Conservation (phyloP, 805 yeast species). For the Teunomyces atbi region DNA sequence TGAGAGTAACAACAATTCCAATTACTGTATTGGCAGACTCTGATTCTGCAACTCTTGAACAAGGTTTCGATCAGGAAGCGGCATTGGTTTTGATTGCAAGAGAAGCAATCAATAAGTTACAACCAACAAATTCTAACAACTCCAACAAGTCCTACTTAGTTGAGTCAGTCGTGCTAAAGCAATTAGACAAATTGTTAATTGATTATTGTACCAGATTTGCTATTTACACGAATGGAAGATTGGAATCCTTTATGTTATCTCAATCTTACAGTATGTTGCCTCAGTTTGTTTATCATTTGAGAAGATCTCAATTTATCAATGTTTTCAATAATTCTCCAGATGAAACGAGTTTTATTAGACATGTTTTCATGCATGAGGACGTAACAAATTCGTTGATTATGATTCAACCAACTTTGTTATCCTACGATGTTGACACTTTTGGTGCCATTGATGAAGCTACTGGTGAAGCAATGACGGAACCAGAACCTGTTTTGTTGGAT, state of each 20-base stretch:
- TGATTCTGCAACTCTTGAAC: slow-evolving; percentile 40
- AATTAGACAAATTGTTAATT: slow-evolving; percentile 48
- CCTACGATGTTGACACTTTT: slow-evolving; percentile 49
- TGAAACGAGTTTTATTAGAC: slow-evolving; percentile 65
- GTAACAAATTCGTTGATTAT: slow-evolving; percentile 57
- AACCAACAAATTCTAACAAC: slow-evolving; percentile 14
- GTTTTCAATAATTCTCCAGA: slow-evolving; percentile 72
- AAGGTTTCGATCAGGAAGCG: slow-evolving; percentile 66
- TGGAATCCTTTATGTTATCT: slow-evolving; percentile 50
- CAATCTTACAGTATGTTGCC: slow-evolving; percentile 55
- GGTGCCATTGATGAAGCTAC: slow-evolving; percentile 32
- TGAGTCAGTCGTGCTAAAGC: slow-evolving; percentile 39
- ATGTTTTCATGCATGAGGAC: slow-evolving; percentile 61
- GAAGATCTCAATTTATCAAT: slow-evolving; percentile 64
- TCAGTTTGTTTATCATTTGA: slow-evolving; percentile 63
- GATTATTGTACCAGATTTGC: slow-evolving; percentile 48
- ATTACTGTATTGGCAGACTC: slow-evolving; percentile 41
- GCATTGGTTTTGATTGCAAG: slow-evolving; percentile 63
- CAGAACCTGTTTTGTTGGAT: slow-evolving; percentile 63
- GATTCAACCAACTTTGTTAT: slow-evolving; percentile 68
- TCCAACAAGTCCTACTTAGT: slow-evolving; percentile 18
- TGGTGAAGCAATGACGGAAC: slow-evolving; percentile 41
- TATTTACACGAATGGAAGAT: slow-evolving; percentile 45
- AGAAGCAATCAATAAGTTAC: slow-evolving; percentile 46
- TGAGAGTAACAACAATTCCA: slow-evolving; percentile 60